phyloP scores from a whole-genome alignment of 306 rosid species.

The Gastrolobium bilobum region DNA sequence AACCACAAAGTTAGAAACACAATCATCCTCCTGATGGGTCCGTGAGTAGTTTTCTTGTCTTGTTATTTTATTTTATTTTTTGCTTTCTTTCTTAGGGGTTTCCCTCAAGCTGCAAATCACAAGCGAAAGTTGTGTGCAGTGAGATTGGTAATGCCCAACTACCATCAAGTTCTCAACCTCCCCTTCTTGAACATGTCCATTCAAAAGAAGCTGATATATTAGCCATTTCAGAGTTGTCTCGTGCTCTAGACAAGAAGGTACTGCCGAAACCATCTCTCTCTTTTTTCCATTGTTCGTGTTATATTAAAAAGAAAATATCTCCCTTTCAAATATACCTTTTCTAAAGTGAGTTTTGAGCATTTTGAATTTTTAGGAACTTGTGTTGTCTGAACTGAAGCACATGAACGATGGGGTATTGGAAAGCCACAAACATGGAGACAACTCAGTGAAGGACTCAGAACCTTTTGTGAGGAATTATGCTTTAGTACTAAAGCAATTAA shows the following conservation, averaged over 20 bases:
- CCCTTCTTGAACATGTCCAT: constrained; percentile 62
- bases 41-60: constrained; percentile 28
- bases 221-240: constrained; percentile 80
- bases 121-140: constrained; percentile 57
- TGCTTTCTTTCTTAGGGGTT: constrained; percentile 52
- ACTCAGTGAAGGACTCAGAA: constrained; percentile 75
- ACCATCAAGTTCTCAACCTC: constrained; percentile 63
- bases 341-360: constrained; percentile 42
- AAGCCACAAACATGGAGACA: constrained; percentile 72
- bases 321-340: constrained; percentile 30
- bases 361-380: constrained; percentile 73
- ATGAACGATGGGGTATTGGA: constrained; percentile 82
- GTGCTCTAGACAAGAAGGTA: constrained; percentile 94
- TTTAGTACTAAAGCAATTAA: constrained; percentile 77
- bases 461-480: constrained; percentile 87
- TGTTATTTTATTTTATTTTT: background rate
- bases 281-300: constrained; percentile 4
- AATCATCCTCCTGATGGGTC: constrained; percentile 2
- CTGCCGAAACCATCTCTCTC: constrained; percentile 33
- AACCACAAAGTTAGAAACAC: constrained; percentile 10
- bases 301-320: constrained; percentile 32
- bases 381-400: constrained; percentile 81
- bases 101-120: constrained; percentile 57
- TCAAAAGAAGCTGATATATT: constrained; percentile 82
- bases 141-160: constrained; percentile 59